Percentiles rank a stretch among this genome's conserved stretches.
Conservation (phyloP, 257 asterid species). For the Solanum verrucosum region DNA sequence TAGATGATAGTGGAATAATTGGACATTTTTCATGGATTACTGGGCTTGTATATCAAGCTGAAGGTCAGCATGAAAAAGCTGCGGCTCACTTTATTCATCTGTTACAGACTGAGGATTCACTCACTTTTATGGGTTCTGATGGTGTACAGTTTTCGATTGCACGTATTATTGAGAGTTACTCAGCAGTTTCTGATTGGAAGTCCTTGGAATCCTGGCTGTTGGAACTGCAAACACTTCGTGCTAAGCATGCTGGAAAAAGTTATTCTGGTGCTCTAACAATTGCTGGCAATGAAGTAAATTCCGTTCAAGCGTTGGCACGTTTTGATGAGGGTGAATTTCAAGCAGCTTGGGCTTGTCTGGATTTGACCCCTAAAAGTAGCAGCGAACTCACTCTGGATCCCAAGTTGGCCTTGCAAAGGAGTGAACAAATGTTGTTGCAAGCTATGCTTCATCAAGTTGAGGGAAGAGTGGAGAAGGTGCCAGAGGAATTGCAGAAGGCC, state of each 20-base stretch:
- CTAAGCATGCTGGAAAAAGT: slow-evolving; percentile 82
- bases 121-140: slow-evolving; percentile 78
- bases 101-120: slow-evolving; percentile 77
- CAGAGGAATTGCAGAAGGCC: slow-evolving; percentile 75
- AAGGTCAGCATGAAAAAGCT: slow-evolving; percentile 95
- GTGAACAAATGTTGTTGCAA: slow-evolving; percentile 98
- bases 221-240: slow-evolving; percentile 88
- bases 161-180: slow-evolving; percentile 74
- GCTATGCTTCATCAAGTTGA: slow-evolving; percentile 82
- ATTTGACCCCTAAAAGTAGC: slow-evolving; percentile 96
- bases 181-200: slow-evolving; percentile 91
- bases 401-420: slow-evolving; percentile 87
- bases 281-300: slow-evolving; percentile 90
- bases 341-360: slow-evolving; percentile 94
- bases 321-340: slow-evolving; percentile 87
- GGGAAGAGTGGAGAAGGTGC: slow-evolving; percentile 70
- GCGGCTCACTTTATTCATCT: slow-evolving; percentile 85
- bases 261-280: slow-evolving; percentile 89
- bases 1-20: slow-evolving; percentile 30
- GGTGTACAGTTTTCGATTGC: slow-evolving; percentile 85
- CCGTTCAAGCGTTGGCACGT: slow-evolving; percentile 84
- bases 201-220: slow-evolving; percentile 89
- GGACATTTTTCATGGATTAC: slow-evolving; percentile 77
- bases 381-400: slow-evolving; percentile 87
- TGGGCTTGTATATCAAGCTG: slow-evolving; percentile 85